Percentiles rank a stretch among this genome's conserved stretches.
These are phyloP conservation scores for Spathaspora girioi DNA, from an alignment of 805 yeast genomes.

Conservation along the genomic window DNA sequence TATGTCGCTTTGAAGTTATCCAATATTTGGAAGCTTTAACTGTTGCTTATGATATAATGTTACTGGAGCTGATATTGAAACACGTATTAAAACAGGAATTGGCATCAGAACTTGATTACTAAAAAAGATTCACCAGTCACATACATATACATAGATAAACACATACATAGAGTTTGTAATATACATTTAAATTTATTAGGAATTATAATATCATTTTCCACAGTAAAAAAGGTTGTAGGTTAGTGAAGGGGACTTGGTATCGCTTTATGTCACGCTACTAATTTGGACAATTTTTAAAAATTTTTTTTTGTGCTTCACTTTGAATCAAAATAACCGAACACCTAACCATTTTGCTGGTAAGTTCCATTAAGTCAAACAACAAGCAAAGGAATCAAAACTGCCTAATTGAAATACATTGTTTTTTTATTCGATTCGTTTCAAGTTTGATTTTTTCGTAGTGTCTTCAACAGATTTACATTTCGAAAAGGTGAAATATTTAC, in stretches of 20 bases:
- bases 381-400: not conserved
- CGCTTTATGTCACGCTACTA: not conserved
- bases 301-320: not conserved
- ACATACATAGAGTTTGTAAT: not conserved
- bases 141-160: not conserved
- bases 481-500: not conserved
- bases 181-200: not conserved
- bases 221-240: too few species aligned
- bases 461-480: not conserved
- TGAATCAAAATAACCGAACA: not conserved
- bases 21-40: constrained; percentile 8
- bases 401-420: not conserved
- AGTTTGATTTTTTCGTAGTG: not conserved
- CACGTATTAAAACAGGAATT: not conserved
- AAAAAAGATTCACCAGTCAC: not conserved
- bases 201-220: too few species aligned
- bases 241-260: not conserved
- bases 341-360: not conserved
- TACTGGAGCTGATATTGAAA: constrained; percentile 2
- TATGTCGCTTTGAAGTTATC: constrained; percentile 7
- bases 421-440: not conserved
- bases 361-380: not conserved
- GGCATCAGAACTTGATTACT: not conserved
- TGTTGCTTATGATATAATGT: constrained; percentile 3
- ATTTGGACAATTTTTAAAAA: not conserved